Evolutionary conservation across 2,329 filamentous ascomycete genomes (phyloP), one percentile per base, ranked within the genome.

Genomic region (Colletotrichum spaethianum): DNA sequence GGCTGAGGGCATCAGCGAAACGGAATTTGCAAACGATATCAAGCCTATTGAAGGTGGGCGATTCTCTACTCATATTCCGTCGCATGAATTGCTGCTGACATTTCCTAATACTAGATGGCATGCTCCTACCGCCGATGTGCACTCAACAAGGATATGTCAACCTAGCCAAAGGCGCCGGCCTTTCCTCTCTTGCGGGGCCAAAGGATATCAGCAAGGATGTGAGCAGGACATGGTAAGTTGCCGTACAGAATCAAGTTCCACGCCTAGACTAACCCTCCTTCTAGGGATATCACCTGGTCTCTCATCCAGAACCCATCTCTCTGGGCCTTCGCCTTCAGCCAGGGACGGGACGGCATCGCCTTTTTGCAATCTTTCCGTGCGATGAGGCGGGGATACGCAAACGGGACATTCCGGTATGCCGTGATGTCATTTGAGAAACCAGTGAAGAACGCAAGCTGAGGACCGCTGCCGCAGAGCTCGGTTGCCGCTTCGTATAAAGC

Each of bases 271-370:
- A 5, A 48, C 28, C 26, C 18, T 26, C 33, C 59, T 18, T 73
- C 36, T 31, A 91, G 88, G 89, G 89, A 91, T 74, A 89, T 91
- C n/a, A 89, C 88, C 20, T 90, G 89, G 89, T 83, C 84, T 9
- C 81, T 91, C 12, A 84, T 91, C 20, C 88, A 90, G 72, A 90
- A 87, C 33, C 89, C 89, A 0, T 86, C 88, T 3, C 83, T 91
- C 9, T 91, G 89, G 89, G 86, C 88, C 0, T 90, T 91, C 73
- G 89, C 89, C 5, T 85, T 90, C 52, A 86, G 87, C 28, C 89
- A 91, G 75, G 89, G 89, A 14, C 81, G 89, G 61, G 89, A 91
- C 74, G 89, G 88, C 2, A 85, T 91, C 52, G 88, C 89, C 4
- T 91, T 91, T 74, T 78, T 91, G 69, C 88, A 91, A 77, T 86